Base-by-base conservation (phyloP, 2,329 filamentous ascomycete genomes). In the Fusarium denticulatum region DNA sequence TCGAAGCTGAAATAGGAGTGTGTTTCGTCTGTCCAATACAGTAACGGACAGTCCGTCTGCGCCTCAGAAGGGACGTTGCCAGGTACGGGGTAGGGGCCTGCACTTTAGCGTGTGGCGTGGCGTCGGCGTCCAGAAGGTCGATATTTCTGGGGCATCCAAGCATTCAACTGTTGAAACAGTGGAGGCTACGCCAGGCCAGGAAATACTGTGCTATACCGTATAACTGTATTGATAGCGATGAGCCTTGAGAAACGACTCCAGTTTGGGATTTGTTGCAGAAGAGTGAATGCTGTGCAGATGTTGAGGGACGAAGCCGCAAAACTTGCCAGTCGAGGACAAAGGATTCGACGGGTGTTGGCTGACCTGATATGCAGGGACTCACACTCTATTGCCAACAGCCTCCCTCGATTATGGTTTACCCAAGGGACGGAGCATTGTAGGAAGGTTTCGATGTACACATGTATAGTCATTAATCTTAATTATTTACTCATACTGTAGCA, bases 1-100 rank as follows among this genome's bases (percentile, higher is more conserved):
- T 69, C 66, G 67, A 53, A 64, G 47, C 59, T 68, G 73, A 73
- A 76, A 76, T 76, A 76, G 74, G 74, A 76, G 74, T 75, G 74
- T 75, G 73, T 56, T 49, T 50, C 50, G 56, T 36, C 32, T 49
- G 53, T 53, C 57, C 59, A 60, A 60, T 60, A 53, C 56, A 58
- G 62, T 67, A 67, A 49, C 42, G 45, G 57, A 67, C 62, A 47
- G 73, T 56, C 61, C n/a, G 67, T 64, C 72, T 76, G 75, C 72
- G 74, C 75, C 75, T 74, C 72, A 70, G 34, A 72, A 72, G 66
- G 63, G 69, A 70, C 66, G 72, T 74, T 74, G 71, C 72, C 47
- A 67, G 72, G 64, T 70, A 72, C 37, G 68, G 68, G 69, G 68
- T 67, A 72, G 69, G 69, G 65, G 42, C 61, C 61, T 63, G 55